Evolutionary conservation across 768 basidiomycete species (phyloP), one percentile per base, ranked within the genome.

Genomic region (Tulasnella sp.): DNA sequence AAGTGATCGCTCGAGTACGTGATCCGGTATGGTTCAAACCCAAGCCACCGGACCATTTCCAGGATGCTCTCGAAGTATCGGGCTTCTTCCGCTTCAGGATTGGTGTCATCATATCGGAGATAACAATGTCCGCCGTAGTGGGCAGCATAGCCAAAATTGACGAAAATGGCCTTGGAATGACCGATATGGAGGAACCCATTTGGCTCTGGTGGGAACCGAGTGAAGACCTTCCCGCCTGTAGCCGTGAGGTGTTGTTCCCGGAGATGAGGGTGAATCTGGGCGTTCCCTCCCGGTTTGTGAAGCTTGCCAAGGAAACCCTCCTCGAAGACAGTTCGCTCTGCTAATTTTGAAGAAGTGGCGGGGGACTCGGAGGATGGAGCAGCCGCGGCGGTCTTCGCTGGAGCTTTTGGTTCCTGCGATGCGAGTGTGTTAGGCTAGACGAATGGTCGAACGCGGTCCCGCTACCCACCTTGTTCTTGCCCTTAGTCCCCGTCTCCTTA

Each of bases 1-100:
- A 99, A 99, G 84, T 99, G 93, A 83, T 99, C 97, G 81, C 95
- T 97, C 69, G 97, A 98, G 84, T 99, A 99, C 4, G 97, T 99
- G 86, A 99, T 96, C 83, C 94, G 94, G 93, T 93, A 99, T 3
- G 97, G 97, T 82, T 99, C 97, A 81, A 89, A 99, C 0, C 97
- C 97, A 25, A 99, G 87, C 97, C 97, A 99, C 79, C 96, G 88
- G 42, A 99, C 88, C 80, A 91, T 94, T 84, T 98, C 96, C 81
- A 99, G 84, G 76, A 99, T 98, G 77, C 93, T 97, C 82, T 97
- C 96, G 79, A 99, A 99, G 83, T 97, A 99, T 79, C 89, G 86
- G 42, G 89, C 95, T 84, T 99, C 97, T 82, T 99, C 97, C 76
- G 95, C 95, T 84, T 97, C 96, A 0, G 97, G 97, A 83, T 99